Conservation (phyloP, 2,329 filamentous ascomycete species). For the Lasiodiplodia citricola region DNA sequence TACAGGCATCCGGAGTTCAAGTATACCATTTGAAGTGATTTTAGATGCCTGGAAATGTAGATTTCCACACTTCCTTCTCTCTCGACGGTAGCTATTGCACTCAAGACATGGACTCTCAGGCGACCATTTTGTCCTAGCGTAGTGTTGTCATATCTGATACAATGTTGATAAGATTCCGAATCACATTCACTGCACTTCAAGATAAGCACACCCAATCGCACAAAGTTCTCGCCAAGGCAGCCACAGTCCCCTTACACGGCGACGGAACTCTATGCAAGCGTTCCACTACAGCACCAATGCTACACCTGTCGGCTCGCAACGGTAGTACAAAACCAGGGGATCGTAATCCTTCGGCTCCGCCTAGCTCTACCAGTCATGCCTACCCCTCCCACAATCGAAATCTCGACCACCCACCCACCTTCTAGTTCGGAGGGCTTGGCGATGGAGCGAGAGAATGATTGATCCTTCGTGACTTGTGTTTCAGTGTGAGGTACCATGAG, state of each 20-base stretch:
- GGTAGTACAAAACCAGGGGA: neutral
- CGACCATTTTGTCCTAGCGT: neutral
- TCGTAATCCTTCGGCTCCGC: neutral
- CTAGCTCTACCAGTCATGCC: neutral
- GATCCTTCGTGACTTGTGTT: neutral
- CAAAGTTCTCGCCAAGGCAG: neutral
- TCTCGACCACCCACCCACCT: neutral
- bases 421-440: neutral
- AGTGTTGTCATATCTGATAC: neutral
- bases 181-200: neutral
- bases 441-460: neutral
- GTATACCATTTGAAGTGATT: conserved; percentile 33
- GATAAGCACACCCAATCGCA: neutral
- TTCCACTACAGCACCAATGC: neutral
- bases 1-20: conserved; percentile 39
- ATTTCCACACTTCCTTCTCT: neutral
- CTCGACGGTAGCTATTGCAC: neutral
- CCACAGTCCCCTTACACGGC: neutral
- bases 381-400: neutral
- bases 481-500: neutral
- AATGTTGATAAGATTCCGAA: neutral
- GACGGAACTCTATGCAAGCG: neutral
- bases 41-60: neutral
- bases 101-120: neutral
- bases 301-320: neutral